phyloP scores from a whole-genome alignment of 2,329 filamentous ascomycete species.

The Cercospora zeina region DNA sequence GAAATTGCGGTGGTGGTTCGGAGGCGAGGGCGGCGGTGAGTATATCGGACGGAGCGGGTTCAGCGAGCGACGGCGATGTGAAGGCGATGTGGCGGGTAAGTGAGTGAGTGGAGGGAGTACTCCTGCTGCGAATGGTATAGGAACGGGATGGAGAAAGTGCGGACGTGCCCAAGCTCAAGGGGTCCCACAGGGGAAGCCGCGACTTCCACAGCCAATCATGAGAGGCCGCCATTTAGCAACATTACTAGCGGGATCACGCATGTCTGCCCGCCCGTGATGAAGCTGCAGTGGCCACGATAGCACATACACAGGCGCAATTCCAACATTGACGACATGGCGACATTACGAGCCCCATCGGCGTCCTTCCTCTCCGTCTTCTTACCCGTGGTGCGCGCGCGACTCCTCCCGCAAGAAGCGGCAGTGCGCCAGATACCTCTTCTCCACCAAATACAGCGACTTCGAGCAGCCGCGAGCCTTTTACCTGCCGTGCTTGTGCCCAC shows the following conservation, averaged over 20 bases:
- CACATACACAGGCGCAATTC: slow-evolving; percentile 9
- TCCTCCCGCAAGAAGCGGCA: slow-evolving; percentile 49
- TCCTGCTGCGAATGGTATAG: slow-evolving; percentile 16
- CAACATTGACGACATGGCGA: slow-evolving; percentile 39
- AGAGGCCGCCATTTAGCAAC: slow-evolving; percentile 22
- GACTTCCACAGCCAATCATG: slow-evolving; percentile 21
- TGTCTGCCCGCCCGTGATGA: slow-evolving; percentile 5
- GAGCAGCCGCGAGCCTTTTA: slow-evolving; percentile 41
- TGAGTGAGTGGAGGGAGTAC: slow-evolving; percentile 17
- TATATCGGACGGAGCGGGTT: neutral
- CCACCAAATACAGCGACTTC: slow-evolving; percentile 50
- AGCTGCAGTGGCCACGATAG: slow-evolving; percentile 1
- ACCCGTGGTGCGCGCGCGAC: slow-evolving; percentile 50
- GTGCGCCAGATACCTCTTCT: slow-evolving; percentile 48
- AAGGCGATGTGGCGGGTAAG: slow-evolving; percentile 18
- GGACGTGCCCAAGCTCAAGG: slow-evolving; percentile 25
- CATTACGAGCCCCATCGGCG: slow-evolving; percentile 43
- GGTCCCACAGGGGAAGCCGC: slow-evolving; percentile 26
- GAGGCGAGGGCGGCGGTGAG: slow-evolving; percentile 11
- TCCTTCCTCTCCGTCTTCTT: slow-evolving; percentile 55
- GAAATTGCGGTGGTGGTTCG: neutral
- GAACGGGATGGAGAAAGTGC: slow-evolving; percentile 25
- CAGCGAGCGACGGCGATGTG: slow-evolving; percentile 17
- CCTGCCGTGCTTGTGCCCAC: slow-evolving; percentile 63
- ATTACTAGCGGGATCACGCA: slow-evolving; percentile 12